Base-by-base conservation (phyloP, 495 filamentous ascomycete genomes). In the Pyrenopolyporus hunteri region DNA sequence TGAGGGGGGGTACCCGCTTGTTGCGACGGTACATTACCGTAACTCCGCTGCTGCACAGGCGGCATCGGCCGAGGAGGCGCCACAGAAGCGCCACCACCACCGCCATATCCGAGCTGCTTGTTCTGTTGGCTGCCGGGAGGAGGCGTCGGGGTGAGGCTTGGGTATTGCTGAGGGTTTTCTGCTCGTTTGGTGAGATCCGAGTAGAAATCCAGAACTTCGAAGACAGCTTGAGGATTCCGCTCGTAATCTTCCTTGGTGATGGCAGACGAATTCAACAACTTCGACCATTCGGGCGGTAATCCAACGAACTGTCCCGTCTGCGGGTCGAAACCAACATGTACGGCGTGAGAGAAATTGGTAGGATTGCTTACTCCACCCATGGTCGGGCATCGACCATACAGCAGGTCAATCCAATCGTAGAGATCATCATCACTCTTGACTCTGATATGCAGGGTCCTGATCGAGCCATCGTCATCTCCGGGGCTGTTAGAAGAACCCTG, bases 331-430 rank as follows among this genome's bases (percentile, higher is more conserved):
- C 93, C 95, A 63, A 98, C 94, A 71, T 98, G 94, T 26, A 98
- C 91, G 13, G 92, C 88, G 72, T 98, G 94, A 16, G 88, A 90
- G 74, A 98, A 98, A 74, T 97, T 96, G 49, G 95, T 97, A 2
- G 94, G 94, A 73, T 97, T 97, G 76, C 93, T 97, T 6, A 98
- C 95, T 56, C 94, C 94, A 40, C 94, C 92, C 91, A 97, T 96
- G 42, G 91, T 93, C 1, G 94, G 94, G 70, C 92, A 97, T 57
- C 94, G 88, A 56, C 91, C 90, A 70, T 97, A 97, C 60, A 98
- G 94, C 71, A 90, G 89, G 71, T 98, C 94, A 55, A 97, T 96
- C 94, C 94, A 98, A 47, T 95, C 91, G 70, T 98, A 98, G 29
- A 97, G 85, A 62, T 98, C 94, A 63, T 96, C 93, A 59, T 98